Evolutionary conservation across 768 basidiomycete species (phyloP).

Genomic region (Lactarius quietus): DNA sequence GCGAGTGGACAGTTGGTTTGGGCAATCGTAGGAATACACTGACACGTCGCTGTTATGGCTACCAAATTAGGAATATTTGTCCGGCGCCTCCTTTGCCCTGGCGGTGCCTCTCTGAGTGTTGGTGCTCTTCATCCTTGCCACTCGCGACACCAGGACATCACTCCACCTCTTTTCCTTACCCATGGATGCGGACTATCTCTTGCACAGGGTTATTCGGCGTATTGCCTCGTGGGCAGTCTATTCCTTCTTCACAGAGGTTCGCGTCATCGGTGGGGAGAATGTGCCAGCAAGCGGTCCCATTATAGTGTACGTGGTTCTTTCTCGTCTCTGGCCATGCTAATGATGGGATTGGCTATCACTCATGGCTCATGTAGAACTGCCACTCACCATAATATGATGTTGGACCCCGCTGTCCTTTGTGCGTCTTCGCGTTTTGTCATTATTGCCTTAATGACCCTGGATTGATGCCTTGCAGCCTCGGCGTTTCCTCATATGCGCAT

Average conservation of each 20-base stretch:
- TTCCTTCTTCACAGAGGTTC: constrained; percentile 87
- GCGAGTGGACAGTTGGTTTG: not conserved
- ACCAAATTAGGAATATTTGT: constrained; percentile 8
- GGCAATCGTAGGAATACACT: not conserved
- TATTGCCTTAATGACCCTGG: constrained; percentile 24
- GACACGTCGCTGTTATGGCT: constrained; percentile 12
- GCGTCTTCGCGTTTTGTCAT: constrained; percentile 34
- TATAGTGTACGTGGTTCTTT: constrained; percentile 66
- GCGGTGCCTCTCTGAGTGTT: not conserved
- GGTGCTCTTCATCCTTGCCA: not conserved
- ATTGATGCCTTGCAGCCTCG: constrained; percentile 49
- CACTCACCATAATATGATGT: constrained; percentile 95
- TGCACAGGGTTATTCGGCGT: constrained; percentile 69
- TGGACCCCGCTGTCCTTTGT: constrained; percentile 84
- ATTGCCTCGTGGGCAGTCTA: constrained; percentile 71
- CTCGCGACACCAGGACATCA: not conserved
- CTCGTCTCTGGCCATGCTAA: not conserved
- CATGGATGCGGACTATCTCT: constrained; percentile 38
- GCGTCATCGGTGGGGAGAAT: constrained; percentile 83
- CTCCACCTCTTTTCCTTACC: not conserved
- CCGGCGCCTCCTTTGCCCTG: constrained; percentile 11
- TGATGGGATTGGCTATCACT: not conserved
- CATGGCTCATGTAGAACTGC: constrained; percentile 51
- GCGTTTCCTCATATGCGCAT: constrained; percentile 79
- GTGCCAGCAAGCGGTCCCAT: constrained; percentile 87